Conservation (phyloP, 805 yeast species). For the Wickerhamiella lipophila region DNA sequence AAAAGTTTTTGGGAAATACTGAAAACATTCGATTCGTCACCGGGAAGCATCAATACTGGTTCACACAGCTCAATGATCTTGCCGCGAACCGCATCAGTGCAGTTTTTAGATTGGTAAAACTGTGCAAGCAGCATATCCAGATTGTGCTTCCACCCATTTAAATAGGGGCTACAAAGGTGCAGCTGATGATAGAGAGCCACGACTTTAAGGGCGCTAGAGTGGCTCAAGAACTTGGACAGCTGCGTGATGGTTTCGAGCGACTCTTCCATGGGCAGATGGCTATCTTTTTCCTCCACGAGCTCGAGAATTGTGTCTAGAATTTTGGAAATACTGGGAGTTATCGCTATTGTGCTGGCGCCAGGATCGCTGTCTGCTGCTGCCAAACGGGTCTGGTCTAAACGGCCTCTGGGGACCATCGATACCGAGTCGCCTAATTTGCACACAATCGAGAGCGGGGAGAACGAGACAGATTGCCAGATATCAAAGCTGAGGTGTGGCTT, state of each 20-base stretch:
- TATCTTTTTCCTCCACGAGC: slow-evolving; percentile 26
- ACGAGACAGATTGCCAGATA: slow-evolving; percentile 11
- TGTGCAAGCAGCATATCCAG: slow-evolving; percentile 34
- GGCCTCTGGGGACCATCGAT: background rate
- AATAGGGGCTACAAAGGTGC: slow-evolving; percentile 41
- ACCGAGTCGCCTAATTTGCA: slow-evolving; percentile 10
- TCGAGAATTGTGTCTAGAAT: slow-evolving; percentile 17
- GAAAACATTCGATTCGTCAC: slow-evolving; percentile 13
- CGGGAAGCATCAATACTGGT: slow-evolving; percentile 20
- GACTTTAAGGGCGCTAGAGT: slow-evolving; percentile 33
- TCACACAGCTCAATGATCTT: slow-evolving; percentile 26
- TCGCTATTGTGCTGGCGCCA: background rate
- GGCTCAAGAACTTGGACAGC: slow-evolving; percentile 29
- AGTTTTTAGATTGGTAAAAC: slow-evolving; percentile 29
- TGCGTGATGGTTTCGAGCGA: slow-evolving; percentile 22
- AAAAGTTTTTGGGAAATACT: slow-evolving; percentile 15
- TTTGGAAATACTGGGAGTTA: background rate
- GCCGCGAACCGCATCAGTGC: slow-evolving; percentile 22
- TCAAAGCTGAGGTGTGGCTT: slow-evolving; percentile 3
- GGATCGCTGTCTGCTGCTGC: background rate
- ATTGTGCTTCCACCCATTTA: slow-evolving; percentile 41
- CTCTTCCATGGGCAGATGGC: slow-evolving; percentile 26
- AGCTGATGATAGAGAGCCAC: slow-evolving; percentile 38
- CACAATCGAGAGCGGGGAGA: slow-evolving; percentile 20
- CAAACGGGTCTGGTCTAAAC: background rate